Evolutionary conservation across 352 stramenopile genomes (phyloP), one percentile per base, ranked within the genome.

Genomic region (Halophytophthora batemanensis): DNA sequence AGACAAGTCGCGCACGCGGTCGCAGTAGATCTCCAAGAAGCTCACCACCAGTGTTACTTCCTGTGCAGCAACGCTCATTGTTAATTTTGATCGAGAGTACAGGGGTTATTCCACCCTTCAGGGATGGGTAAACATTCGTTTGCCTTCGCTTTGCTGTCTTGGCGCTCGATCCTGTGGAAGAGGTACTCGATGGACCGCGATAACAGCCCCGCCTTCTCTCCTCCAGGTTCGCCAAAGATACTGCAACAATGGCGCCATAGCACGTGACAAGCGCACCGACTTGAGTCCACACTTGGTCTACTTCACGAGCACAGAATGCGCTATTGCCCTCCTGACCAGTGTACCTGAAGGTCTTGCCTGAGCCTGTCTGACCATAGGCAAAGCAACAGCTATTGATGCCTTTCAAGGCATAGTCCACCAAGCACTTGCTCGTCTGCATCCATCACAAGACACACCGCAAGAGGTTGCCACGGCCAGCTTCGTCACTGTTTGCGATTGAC

Each of bases 341-440:
- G 21, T 56, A 85, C 86, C 88, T 84, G 61, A 93, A 89, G 0
- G 82, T 93, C 54, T 92, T 93, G 23, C 79, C 82, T 3, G 77
- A 91, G 0, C 85, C 87, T 17, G 87, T 96, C 50, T 96, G 82
- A 1, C 88, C 88, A 50, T 96, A 97, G 7, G 92, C 92, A 61
- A 98, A 97, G 53, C 87, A 97, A 61, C 92, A 98, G 36, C 85
- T 92, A 58, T 97, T 97, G 71, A 96, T 97, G 22, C 90, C 92
- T 44, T 86, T 85, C 58, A 98, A 56, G 6, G 87, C 79, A 41
- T 97, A 94, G 48, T 97, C 86, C 4, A 97, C 85, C 23, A 97
- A 71, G 8, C 69, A 72, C 43, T 93, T 91, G 43, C 82, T 93
- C 1, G 80, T 86, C 82, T 93, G 47, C 25, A 31, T 31, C 8